Conservation (phyloP, 192 early-diverging fungal species). For the Glomus cerebriforme region DNA sequence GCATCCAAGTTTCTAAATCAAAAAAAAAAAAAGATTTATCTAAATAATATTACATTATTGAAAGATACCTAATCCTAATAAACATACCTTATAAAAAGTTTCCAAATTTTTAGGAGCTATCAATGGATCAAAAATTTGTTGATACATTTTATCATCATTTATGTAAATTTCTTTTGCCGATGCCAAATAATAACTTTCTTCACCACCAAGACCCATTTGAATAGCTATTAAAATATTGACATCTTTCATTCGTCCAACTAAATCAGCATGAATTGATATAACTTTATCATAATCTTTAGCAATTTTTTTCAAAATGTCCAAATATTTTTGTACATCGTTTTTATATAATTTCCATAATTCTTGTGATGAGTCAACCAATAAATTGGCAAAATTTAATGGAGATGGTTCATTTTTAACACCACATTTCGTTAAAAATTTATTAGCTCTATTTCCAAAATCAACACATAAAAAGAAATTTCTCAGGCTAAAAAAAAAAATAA, state of each 20-base stretch:
- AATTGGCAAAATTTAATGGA: slow-evolving; percentile 65
- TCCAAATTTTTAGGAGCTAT: slow-evolving; percentile 72
- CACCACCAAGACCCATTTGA: slow-evolving; percentile 30
- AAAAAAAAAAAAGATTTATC: not conserved
- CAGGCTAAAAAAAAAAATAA: slow-evolving; percentile 54
- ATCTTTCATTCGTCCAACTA: slow-evolving; percentile 60
- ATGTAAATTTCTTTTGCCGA: slow-evolving; percentile 72
- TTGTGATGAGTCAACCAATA: slow-evolving; percentile 60
- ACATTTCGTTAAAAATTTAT: slow-evolving; percentile 77
- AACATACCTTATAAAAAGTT: slow-evolving; percentile 51
- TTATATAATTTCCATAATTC: slow-evolving; percentile 63
- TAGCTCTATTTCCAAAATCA: slow-evolving; percentile 73
- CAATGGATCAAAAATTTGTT: slow-evolving; percentile 74
- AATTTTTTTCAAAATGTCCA: slow-evolving; percentile 32
- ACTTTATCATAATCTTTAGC: too few relatives aligned
- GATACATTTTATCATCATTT: slow-evolving; percentile 74
- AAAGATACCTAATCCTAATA: not conserved
- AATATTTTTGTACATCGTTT: slow-evolving; percentile 46
- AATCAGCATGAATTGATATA: too few relatives aligned
- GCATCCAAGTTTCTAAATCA: slow-evolving; percentile 55
- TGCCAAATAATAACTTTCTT: slow-evolving; percentile 64
- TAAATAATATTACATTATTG: not conserved
- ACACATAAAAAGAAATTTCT: slow-evolving; percentile 57
- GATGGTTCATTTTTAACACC: slow-evolving; percentile 84
- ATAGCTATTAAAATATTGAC: slow-evolving; percentile 68